phyloP scores from a whole-genome alignment of 768 basidiomycete species.

The Mycena indigotica region DNA sequence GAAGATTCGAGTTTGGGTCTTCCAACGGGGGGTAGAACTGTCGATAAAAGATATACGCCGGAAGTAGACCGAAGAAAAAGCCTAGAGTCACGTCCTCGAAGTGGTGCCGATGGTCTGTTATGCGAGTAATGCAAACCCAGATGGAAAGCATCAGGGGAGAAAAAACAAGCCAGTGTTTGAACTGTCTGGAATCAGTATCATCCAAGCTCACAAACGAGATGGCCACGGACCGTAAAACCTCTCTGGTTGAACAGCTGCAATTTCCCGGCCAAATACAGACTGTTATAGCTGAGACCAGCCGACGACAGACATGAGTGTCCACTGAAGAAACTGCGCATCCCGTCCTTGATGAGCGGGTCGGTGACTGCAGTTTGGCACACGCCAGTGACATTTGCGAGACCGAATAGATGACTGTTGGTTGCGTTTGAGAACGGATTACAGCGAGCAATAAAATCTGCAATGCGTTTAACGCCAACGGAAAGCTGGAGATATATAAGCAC shows the following conservation, averaged over 20 bases:
- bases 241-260: conserved; percentile 26
- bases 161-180: conserved; percentile 28
- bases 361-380: conserved; percentile 25
- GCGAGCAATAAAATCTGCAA: conserved; percentile 26
- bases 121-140: conserved; percentile 27
- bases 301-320: conserved; percentile 30
- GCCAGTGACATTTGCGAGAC: conserved; percentile 26
- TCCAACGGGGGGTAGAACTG: conserved; percentile 29
- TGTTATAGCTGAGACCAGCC: conserved; percentile 22
- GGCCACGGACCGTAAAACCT: conserved; percentile 23
- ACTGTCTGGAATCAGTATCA: no score
- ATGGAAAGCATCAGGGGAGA: conserved; percentile 25
- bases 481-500: not conserved
- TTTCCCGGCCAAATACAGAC: conserved; percentile 28
- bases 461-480: not conserved
- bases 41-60: conserved; percentile 23
- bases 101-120: conserved; percentile 30
- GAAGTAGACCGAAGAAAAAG: conserved; percentile 23
- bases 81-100: conserved; percentile 23
- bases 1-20: conserved; percentile 25
- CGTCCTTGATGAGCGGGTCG: conserved; percentile 26
- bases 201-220: no score
- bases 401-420: conserved; percentile 23
- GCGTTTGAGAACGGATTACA: conserved; percentile 25
- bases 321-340: conserved; percentile 32